Evolutionary conservation across 306 rosid species (phyloP).

Genomic region (Acmispon strigosus): DNA sequence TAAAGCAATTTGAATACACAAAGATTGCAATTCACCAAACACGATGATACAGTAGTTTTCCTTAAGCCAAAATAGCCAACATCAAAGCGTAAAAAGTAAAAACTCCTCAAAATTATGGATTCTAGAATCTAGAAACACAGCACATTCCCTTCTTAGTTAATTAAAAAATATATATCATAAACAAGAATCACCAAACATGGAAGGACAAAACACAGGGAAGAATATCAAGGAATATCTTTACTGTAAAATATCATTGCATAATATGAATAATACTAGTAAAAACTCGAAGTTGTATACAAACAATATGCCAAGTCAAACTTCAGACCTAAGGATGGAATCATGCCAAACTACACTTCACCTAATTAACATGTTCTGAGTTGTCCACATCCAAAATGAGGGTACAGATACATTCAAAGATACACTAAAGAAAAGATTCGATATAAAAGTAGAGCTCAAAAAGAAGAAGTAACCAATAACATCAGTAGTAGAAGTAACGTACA

Average conservation of each 20-base stretch:
- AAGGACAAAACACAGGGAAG: background rate
- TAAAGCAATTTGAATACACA: background rate
- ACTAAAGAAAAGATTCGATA: background rate
- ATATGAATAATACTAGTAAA: background rate
- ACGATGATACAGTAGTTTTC: background rate
- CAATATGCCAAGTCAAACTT: background rate
- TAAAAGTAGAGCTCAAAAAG: background rate
- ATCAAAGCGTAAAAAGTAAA: background rate
- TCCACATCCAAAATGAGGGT: background rate
- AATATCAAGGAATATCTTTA: background rate
- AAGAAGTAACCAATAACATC: background rate
- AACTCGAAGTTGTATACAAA: background rate
- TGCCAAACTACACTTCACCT: background rate
- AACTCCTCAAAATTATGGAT: background rate
- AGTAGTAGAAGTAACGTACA: slow-evolving; percentile 42
- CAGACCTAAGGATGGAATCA: background rate
- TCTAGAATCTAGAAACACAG: background rate
- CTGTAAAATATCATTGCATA: background rate
- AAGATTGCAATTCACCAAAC: background rate
- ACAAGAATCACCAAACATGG: background rate
- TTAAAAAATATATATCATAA: background rate
- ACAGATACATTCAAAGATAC: background rate
- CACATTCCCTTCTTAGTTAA: background rate
- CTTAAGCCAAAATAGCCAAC: background rate
- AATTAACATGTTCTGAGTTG: background rate